Evolutionary conservation across 2,329 filamentous ascomycete genomes (phyloP), one percentile per base, ranked within the genome.

Genomic region (Chrysosporium keratinophilum): DNA sequence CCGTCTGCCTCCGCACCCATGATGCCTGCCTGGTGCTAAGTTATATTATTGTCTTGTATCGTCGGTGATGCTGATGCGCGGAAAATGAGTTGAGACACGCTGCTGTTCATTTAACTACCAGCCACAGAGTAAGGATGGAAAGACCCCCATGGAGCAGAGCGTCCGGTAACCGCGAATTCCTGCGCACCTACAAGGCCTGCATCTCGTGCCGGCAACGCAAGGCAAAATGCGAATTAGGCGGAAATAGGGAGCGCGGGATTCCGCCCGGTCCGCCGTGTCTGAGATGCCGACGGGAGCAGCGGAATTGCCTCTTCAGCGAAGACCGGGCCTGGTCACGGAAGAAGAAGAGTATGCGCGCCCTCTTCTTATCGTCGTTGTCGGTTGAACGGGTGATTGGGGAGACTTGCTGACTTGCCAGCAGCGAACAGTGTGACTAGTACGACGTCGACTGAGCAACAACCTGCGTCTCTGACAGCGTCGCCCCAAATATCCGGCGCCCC

Each of bases 171-270:
- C 56, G 62, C 58, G 66, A 73, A 50, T 76, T 75, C 62, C 73
- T 77, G 63, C 74, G 75, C 56, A 74, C 75, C 37, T 78, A 78
- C 71, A 78, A 78, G 63, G 76, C 76, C 19, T 78, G 76, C 62
- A 71, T 77, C 54, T 71, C 74, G 54, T 78, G 75, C 60, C 74
- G 75, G 49, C 72, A 76, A 59, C 69, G 74, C 50, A 78, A 78
- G 64, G 74, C 75, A 49, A 77, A 75, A 64, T 78, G 76, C 58
- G 74, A 77, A 39, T 62, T 77, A 23, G 70, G 70, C 10, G 70
- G 68, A 3, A 59, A 70, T 53, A 69, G 69, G 55, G 72, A 74
- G 23, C 62, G 56, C 40, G 56, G 56, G 43, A 57, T 56, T 50
- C 51, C 56, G 35, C 42, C 69, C 44, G 68, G 68, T 57, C 65